Evolutionary conservation across 306 rosid species (phyloP).

Genomic region (Vigna angularis): DNA sequence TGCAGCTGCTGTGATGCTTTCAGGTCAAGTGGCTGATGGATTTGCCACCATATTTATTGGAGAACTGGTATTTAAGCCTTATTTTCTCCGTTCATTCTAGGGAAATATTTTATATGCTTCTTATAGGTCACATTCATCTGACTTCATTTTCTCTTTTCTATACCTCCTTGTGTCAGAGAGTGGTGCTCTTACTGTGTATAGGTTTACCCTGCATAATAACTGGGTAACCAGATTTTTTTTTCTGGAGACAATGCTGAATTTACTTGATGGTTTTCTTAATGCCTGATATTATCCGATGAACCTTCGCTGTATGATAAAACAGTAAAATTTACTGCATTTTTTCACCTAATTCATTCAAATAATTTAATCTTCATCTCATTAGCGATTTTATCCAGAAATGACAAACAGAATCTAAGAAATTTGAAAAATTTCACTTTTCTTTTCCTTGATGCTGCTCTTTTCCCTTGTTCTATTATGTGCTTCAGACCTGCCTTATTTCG

Average conservation of each 20-base stretch:
- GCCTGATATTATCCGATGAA: constrained; percentile 7
- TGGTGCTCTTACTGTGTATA: background rate
- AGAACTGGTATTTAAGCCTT: constrained; percentile 76
- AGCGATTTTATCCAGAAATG: constrained; percentile 17
- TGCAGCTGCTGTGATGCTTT: constrained; percentile 94
- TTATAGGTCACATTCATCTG: constrained; percentile 15
- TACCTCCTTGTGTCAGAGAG: background rate
- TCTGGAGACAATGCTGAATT: background rate
- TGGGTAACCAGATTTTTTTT: constrained; percentile 18
- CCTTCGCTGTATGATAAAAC: background rate
- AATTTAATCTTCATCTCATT: constrained; percentile 11
- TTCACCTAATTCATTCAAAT: constrained; percentile 8
- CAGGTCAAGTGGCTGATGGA: constrained; percentile 98
- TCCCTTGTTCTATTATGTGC: constrained; percentile 16
- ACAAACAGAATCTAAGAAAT: background rate
- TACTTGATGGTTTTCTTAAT: constrained; percentile 18
- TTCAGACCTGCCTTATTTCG: constrained; percentile 37
- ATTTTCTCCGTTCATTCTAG: background rate
- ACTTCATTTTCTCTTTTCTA: background rate
- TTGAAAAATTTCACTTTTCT: background rate
- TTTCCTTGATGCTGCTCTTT: background rate
- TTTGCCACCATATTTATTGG: constrained; percentile 82
- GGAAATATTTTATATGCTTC: constrained; percentile 16
- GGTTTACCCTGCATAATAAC: constrained; percentile 5
- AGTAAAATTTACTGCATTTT: constrained; percentile 10